A percentile compares a stretch with the other conserved stretches of the same genome.
phyloP scores from a whole-genome alignment of 345 rosid species.

The Populus davidiana region DNA sequence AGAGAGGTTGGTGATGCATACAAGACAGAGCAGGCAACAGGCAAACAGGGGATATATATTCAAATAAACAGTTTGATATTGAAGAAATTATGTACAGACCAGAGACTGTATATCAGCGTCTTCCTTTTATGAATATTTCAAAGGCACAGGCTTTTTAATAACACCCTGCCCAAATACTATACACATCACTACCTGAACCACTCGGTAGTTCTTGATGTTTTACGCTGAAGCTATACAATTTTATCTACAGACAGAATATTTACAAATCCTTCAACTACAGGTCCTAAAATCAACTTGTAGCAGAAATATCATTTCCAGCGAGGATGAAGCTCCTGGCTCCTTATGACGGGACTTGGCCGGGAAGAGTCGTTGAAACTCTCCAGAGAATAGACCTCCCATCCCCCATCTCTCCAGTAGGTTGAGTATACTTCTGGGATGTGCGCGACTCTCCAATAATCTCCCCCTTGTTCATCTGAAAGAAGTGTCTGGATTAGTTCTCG shows the following conservation, averaged over 20 bases:
- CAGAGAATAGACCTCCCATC: slow-evolving; percentile 30
- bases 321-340: slow-evolving; percentile 16
- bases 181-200: no score
- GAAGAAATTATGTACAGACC: no score
- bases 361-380: slow-evolving; percentile 8
- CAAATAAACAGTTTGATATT: no score
- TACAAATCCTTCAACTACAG: background rate
- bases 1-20: no score
- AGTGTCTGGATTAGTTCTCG: slow-evolving; percentile 25
- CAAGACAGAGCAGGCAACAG: no score
- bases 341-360: slow-evolving; percentile 4
- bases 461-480: background rate
- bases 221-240: background rate
- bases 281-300: background rate
- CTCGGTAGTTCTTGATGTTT: no score
- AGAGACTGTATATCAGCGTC: no score
- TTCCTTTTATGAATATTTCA: no score
- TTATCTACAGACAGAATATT: no score
- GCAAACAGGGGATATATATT: no score
- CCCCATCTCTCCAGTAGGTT: slow-evolving; percentile 32
- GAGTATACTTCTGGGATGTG: slow-evolving; percentile 16
- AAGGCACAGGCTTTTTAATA: no score
- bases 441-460: slow-evolving; percentile 12
- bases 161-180: no score
- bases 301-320: slow-evolving; percentile 17